Percentiles rank a stretch among this genome's conserved stretches.
Evolutionary conservation across 225 moss, liverwort and hornwort species (phyloP).

Genomic region (Marchantia polymorpha): DNA sequence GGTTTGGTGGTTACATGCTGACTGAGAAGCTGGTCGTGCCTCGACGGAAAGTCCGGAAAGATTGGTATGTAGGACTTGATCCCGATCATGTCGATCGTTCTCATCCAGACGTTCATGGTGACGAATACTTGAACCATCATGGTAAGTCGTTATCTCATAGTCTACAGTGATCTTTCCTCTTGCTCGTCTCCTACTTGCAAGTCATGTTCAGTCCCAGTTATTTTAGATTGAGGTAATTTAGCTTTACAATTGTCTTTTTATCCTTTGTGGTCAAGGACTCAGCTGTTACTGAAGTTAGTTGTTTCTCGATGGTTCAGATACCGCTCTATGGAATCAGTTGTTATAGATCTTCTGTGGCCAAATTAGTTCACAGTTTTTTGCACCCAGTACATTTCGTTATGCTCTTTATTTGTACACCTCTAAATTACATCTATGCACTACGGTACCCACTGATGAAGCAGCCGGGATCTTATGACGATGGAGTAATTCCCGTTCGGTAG

Average conservation of each 20-base stretch:
- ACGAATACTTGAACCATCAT: constrained; percentile 1
- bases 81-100: constrained; percentile 82
- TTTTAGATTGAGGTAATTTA: not conserved
- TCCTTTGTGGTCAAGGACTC: not conserved
- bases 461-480: too few species aligned
- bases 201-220: too few species aligned
- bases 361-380: not conserved
- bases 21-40: constrained; percentile 79
- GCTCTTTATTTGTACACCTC: not conserved
- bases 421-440: too few species aligned
- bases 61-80: constrained; percentile 85
- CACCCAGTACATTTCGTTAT: not conserved
- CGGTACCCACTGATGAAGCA: too few species aligned
- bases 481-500: too few species aligned
- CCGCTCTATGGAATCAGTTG: not conserved
- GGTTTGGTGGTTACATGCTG: constrained; percentile 73
- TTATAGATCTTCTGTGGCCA: not conserved
- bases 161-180: not conserved
- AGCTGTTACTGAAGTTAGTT: too few species aligned
- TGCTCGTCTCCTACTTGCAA: too few species aligned
- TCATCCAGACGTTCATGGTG: constrained; percentile 76
- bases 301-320: not conserved
- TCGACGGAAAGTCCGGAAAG: constrained; percentile 69
- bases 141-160: constrained; percentile 15
- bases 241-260: too few species aligned